These are phyloP conservation scores for Neurospora sp. DNA, from an alignment of 495 filamentous ascomycete genomes.

Conservation along the genomic window DNA sequence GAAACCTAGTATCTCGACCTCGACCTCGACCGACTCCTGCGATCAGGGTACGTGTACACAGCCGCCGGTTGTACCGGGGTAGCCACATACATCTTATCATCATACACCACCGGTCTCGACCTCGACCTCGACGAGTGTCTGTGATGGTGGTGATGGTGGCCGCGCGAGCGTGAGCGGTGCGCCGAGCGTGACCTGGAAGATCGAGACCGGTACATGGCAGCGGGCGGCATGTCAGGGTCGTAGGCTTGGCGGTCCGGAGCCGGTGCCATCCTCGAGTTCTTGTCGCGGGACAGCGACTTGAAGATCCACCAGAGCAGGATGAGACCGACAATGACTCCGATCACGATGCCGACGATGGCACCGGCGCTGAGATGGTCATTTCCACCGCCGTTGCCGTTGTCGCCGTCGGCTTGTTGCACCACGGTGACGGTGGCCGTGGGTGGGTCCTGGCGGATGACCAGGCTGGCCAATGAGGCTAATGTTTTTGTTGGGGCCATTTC, in stretches of 20 bases:
- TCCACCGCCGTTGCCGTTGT: neutral
- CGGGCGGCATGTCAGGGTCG: constrained; percentile 14
- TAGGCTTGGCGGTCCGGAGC: constrained; percentile 14
- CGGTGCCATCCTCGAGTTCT: constrained; percentile 1
- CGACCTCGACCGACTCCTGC: neutral
- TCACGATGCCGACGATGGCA: constrained; percentile 22
- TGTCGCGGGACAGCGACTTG: neutral
- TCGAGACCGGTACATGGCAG: constrained; percentile 1
- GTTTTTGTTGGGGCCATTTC: constrained; percentile 19
- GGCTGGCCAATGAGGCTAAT: constrained; percentile 1
- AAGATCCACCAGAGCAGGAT: constrained; percentile 18
- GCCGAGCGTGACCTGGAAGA: neutral
- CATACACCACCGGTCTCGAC: neutral
- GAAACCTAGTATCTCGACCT: neutral
- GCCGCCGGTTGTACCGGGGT: neutral
- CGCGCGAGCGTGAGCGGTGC: neutral
- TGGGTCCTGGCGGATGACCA: constrained; percentile 9
- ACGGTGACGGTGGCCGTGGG: constrained; percentile 9
- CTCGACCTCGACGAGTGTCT: neutral
- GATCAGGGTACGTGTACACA: neutral
- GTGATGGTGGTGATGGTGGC: neutral
- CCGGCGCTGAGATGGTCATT: constrained; percentile 9
- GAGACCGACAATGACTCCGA: constrained; percentile 18
- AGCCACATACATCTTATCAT: neutral
- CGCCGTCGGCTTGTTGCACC: neutral